Conservation (phyloP, 805 yeast species). For the Blastobotrys attinorum region DNA sequence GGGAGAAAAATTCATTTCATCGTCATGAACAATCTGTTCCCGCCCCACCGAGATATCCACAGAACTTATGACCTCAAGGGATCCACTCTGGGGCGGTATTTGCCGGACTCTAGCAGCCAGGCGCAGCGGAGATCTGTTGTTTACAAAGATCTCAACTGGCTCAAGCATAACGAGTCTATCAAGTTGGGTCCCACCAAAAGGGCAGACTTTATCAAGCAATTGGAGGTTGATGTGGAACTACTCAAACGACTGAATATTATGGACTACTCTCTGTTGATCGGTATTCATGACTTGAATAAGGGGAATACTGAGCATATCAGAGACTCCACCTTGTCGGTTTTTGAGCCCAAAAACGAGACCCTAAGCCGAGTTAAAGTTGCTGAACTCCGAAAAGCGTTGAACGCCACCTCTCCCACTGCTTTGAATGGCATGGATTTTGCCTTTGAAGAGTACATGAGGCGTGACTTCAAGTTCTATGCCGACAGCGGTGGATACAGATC, state of each 20-base stretch:
- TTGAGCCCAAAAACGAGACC: constrained; percentile 23
- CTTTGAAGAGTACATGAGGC: constrained; percentile 12
- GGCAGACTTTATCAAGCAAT: constrained; percentile 54
- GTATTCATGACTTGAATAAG: constrained; percentile 68
- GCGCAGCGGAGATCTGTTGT: constrained; percentile 34
- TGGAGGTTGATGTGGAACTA: constrained; percentile 65
- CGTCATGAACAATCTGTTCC: constrained; percentile 95
- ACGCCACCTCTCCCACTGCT: constrained; percentile 28
- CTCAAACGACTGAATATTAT: constrained; percentile 73
- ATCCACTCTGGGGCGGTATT: constrained; percentile 70
- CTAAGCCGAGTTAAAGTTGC: constrained; percentile 22
- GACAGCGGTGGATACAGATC: constrained; percentile 83
- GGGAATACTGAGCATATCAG: constrained; percentile 41
- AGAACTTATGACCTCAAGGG: constrained; percentile 88
- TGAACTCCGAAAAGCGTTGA: constrained; percentile 27
- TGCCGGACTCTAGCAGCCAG: constrained; percentile 11
- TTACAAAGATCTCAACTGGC: constrained; percentile 83
- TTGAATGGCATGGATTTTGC: constrained; percentile 26
- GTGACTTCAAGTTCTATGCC: constrained; percentile 52
- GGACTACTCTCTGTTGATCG: constrained; percentile 91
- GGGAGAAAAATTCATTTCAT: constrained; percentile 80
- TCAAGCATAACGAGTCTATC: constrained; percentile 56
- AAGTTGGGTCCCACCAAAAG: constrained; percentile 67
- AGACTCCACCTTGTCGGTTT: constrained; percentile 28
- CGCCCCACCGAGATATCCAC: constrained; percentile 84